phyloP scores from a whole-genome alignment of 2,329 filamentous ascomycete genomes.

The Claviceps spartinae region DNA sequence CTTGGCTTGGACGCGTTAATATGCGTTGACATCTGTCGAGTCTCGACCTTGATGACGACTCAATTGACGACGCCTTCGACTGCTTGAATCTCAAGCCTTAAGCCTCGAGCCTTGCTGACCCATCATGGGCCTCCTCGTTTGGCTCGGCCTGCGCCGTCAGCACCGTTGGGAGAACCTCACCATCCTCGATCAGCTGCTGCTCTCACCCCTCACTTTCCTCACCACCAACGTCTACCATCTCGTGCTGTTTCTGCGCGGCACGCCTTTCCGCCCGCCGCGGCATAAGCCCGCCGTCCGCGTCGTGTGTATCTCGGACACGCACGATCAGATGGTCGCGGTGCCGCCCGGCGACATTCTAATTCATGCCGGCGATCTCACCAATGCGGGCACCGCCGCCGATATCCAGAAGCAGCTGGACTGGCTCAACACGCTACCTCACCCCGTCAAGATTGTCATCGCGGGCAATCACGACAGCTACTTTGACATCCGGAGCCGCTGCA shows the following conservation, averaged over 20 bases:
- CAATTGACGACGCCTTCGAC: neutral
- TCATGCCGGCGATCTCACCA: conserved; percentile 76
- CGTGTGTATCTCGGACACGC: conserved; percentile 85
- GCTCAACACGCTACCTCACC: conserved; percentile 60
- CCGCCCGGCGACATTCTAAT: conserved; percentile 75
- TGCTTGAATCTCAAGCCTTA: neutral
- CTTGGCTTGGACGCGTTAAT: no score
- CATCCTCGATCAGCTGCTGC: conserved; percentile 48
- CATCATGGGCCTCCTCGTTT: conserved; percentile 31
- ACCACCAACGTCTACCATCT: conserved; percentile 49
- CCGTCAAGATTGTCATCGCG: conserved; percentile 66
- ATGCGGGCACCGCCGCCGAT: conserved; percentile 54
- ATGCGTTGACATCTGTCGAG: no score
- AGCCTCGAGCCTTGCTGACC: neutral
- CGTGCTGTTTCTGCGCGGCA: conserved; percentile 53
- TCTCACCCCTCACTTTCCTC: conserved; percentile 53
- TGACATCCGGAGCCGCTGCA: conserved; percentile 48
- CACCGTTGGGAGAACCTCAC: conserved; percentile 35
- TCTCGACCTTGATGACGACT: no score
- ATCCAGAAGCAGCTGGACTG: conserved; percentile 79
- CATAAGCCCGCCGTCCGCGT: conserved; percentile 50
- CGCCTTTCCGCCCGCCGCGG: conserved; percentile 44
- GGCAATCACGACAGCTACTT: conserved; percentile 88
- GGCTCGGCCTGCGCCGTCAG: conserved; percentile 33
- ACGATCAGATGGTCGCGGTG: conserved; percentile 47